Conservation (phyloP, 2,329 filamentous ascomycete species). For the Penicillium digitatum region DNA sequence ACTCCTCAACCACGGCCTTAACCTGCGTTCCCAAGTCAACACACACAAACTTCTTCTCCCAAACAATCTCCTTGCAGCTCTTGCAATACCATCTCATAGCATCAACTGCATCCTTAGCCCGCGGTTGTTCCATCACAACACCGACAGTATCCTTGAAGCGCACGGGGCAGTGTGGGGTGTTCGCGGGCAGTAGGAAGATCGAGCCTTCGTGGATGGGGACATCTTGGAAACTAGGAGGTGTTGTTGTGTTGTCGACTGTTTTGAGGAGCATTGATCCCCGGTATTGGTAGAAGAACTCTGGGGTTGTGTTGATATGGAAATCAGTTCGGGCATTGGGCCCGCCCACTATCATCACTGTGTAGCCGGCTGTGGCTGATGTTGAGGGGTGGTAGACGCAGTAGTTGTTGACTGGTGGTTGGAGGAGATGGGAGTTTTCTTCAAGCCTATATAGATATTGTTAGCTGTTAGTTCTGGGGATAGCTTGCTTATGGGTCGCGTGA, state of each 20-base stretch:
- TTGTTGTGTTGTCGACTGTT: conserved; percentile 65
- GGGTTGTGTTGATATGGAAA: conserved; percentile 95
- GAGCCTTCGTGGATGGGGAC: conserved; percentile 88
- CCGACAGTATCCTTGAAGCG: conserved; percentile 93
- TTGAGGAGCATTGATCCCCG: conserved; percentile 90
- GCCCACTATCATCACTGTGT: conserved; percentile 89
- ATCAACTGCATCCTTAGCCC: conserved; percentile 68
- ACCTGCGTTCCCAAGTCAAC: conserved; percentile 91
- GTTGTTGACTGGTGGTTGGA: conserved; percentile 94
- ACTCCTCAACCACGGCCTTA: conserved; percentile 81
- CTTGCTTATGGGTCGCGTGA: conserved; percentile 5
- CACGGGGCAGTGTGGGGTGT: conserved; percentile 94
- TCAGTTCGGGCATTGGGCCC: conserved; percentile 94
- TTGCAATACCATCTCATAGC: conserved; percentile 87
- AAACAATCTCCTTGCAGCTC: conserved; percentile 66
- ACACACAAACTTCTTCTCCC: conserved; percentile 84
- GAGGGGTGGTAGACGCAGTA: conserved; percentile 82
- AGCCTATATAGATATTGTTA: conserved; percentile 58
- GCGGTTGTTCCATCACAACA: conserved; percentile 80
- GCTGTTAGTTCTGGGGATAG: background rate
- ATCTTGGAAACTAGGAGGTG: conserved; percentile 64
- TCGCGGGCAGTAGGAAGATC: conserved; percentile 87
- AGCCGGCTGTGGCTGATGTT: conserved; percentile 73
- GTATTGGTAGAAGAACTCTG: conserved; percentile 98
- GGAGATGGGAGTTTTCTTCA: conserved; percentile 81